phyloP scores from a whole-genome alignment of 2,329 filamentous ascomycete species.

The Helicocarpus griseus region DNA sequence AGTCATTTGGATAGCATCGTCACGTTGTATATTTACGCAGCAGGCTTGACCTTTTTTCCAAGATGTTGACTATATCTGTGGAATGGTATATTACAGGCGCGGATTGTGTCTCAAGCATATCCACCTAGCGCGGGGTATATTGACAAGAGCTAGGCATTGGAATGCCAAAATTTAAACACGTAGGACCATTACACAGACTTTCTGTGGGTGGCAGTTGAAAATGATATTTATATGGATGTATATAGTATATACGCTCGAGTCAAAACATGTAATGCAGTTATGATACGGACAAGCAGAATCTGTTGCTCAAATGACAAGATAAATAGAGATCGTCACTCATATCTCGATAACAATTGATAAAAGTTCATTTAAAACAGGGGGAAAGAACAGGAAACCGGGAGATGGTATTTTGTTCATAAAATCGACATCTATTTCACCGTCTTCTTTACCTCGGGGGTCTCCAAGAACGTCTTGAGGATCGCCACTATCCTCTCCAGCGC shows the following conservation, averaged over 20 bases:
- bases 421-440: neutral
- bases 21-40: too few relatives aligned
- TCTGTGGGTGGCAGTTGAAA: too few relatives aligned
- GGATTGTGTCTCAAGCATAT: too few relatives aligned
- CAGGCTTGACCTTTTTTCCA: too few relatives aligned
- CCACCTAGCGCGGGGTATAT: too few relatives aligned
- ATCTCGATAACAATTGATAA: neutral
- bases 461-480: conserved; percentile 62
- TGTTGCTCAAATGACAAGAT: neutral
- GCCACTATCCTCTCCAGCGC: conserved; percentile 66
- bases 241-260: neutral
- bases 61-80: too few relatives aligned
- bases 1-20: too few relatives aligned
- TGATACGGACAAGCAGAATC: neutral
- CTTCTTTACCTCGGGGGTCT: conserved; percentile 40
- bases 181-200: too few relatives aligned
- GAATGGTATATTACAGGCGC: too few relatives aligned
- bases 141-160: too few relatives aligned
- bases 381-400: neutral
- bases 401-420: neutral
- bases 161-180: too few relatives aligned
- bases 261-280: neutral
- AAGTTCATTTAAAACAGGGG: neutral
- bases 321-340: neutral
- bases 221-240: too few relatives aligned